These are phyloP conservation scores for Candida pseudoglaebosa DNA, from an alignment of 805 yeast genomes.

Conservation along the genomic window DNA sequence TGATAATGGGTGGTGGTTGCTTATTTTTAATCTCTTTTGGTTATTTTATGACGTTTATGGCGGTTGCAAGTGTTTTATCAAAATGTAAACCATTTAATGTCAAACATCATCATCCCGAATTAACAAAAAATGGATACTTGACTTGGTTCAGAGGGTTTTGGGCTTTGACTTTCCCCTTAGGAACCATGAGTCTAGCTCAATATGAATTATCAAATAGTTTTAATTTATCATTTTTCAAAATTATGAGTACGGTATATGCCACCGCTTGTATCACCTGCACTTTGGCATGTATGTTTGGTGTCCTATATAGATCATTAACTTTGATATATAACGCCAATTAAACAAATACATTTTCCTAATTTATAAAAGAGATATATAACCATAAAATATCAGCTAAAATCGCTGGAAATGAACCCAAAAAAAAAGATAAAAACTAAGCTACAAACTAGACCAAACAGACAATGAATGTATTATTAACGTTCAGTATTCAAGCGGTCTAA, in stretches of 20 bases:
- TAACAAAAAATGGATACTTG: constrained; percentile 13
- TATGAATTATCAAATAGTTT: constrained; percentile 44
- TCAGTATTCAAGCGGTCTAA: too few species aligned
- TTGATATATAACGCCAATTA: background rate
- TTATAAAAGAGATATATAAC: too few species aligned
- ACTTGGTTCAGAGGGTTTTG: constrained; percentile 26
- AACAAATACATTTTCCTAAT: too few species aligned
- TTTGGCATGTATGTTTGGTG: constrained; percentile 1
- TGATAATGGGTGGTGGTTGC: constrained; percentile 28
- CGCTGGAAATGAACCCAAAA: too few species aligned
- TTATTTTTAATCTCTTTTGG: constrained; percentile 49
- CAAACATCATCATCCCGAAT: constrained; percentile 14
- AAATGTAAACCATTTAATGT: constrained; percentile 29
- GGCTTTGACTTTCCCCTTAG: constrained; percentile 85
- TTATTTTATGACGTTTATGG: constrained; percentile 38
- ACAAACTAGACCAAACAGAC: too few species aligned
- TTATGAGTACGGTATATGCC: constrained; percentile 54
- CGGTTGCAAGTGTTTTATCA: constrained; percentile 37
- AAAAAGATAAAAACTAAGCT: too few species aligned
- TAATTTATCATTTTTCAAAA: constrained; percentile 53
- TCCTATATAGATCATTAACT: background rate
- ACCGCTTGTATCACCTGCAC: background rate
- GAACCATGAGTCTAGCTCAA: constrained; percentile 65
- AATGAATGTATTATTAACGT: too few species aligned
- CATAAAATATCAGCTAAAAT: too few species aligned